A percentile compares a stretch with the other conserved stretches of the same genome.
phyloP scores from a whole-genome alignment of 169 alveolate species.

The Plasmodium coatneyi region DNA sequence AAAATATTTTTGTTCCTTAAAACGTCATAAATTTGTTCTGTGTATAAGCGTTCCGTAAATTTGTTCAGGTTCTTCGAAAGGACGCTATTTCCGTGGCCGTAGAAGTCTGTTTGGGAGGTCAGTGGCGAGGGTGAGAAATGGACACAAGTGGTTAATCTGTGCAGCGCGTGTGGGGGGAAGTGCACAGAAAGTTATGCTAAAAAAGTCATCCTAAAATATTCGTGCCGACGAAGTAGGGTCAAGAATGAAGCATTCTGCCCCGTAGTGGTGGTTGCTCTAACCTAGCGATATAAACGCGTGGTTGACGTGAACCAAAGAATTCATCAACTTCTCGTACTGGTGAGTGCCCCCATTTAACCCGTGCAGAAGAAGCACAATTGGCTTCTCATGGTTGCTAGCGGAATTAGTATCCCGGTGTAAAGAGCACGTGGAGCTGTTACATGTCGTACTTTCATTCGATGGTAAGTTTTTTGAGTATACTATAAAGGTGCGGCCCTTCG shows the following conservation, averaged over 20 bases:
- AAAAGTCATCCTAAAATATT: not conserved
- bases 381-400: constrained; percentile 8
- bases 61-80: constrained; percentile 20
- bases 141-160: not conserved
- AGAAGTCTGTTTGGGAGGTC: constrained; percentile 15
- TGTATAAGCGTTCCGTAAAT: constrained; percentile 61
- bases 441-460: not conserved
- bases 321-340: constrained; percentile 49
- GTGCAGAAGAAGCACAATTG: constrained; percentile 42
- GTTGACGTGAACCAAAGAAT: constrained; percentile 1
- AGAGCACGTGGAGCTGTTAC: constrained; percentile 3
- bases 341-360: constrained; percentile 62
- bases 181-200: not conserved
- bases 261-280: not conserved
- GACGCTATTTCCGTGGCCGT: constrained; percentile 65
- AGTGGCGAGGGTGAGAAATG: not conserved
- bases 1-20: constrained; percentile 43
- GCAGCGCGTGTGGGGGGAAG: not conserved
- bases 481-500: constrained; percentile 38
- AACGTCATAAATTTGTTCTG: constrained; percentile 72
- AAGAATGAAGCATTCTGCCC: not conserved
- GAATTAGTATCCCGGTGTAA: not conserved
- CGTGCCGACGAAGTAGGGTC: not conserved
- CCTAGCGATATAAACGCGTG: constrained; percentile 60
- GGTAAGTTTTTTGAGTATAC: constrained; percentile 44